phyloP scores from a whole-genome alignment of 192 early-diverging fungal species.

The Entrophospora sp. region DNA sequence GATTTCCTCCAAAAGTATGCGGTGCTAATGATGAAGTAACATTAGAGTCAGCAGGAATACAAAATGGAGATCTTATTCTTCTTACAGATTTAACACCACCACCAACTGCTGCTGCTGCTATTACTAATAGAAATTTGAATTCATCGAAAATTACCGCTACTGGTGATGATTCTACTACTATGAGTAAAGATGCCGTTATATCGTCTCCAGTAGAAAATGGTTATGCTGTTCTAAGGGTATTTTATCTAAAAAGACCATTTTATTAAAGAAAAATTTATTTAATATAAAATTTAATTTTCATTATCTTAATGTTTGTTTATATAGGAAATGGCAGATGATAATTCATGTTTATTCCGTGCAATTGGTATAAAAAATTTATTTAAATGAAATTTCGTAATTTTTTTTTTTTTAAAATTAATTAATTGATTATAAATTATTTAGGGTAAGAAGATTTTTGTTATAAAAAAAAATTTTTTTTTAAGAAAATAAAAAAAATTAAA shows the following conservation, averaged over 20 bases:
- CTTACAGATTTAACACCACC: not conserved
- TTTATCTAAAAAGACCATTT: too few relatives aligned
- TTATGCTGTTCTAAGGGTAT: not conserved
- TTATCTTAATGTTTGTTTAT: too few relatives aligned
- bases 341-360: slow-evolving; percentile 12
- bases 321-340: slow-evolving; percentile 10
- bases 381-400: too few relatives aligned
- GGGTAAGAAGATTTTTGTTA: not conserved
- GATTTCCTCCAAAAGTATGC: not conserved
- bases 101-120: not conserved
- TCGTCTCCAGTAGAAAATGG: not conserved
- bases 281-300: too few relatives aligned
- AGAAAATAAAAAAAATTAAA: slow-evolving; percentile 19
- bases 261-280: too few relatives aligned
- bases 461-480: slow-evolving; percentile 26
- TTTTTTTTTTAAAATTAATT: not conserved
- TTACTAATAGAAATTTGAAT: not conserved
- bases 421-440: not conserved
- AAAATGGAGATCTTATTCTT: not conserved
- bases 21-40: not conserved
- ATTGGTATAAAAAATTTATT: not conserved
- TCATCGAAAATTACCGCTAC: too few relatives aligned
- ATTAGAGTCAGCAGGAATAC: not conserved
- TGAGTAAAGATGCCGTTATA: not conserved
- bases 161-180: too few relatives aligned